Evolutionary conservation across 106 monocot genomes (phyloP).

Genomic region (Iris macrosiphon): DNA sequence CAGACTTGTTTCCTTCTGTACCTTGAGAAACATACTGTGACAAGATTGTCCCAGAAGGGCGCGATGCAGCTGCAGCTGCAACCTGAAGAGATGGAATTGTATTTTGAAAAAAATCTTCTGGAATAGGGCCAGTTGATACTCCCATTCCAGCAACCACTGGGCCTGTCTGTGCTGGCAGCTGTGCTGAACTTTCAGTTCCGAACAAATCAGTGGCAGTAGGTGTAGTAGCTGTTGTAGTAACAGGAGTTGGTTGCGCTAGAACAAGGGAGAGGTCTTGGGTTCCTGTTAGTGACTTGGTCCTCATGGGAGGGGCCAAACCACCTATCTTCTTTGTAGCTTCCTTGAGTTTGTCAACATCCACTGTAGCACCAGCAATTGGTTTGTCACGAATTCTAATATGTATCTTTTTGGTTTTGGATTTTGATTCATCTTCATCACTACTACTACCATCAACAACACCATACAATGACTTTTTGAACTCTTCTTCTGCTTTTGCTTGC

Average conservation of each 20-base stretch:
- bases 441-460: conserved; percentile 70
- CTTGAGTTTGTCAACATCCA: conserved; percentile 92
- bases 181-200: conserved; percentile 35
- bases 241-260: conserved; percentile 24
- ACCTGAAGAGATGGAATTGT: conserved; percentile 82
- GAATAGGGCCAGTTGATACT: conserved; percentile 73
- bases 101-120: conserved; percentile 96
- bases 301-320: conserved; percentile 51
- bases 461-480: conserved; percentile 86
- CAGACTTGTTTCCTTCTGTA: conserved; percentile 7
- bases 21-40: conserved; percentile 33
- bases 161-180: conserved; percentile 24
- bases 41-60: conserved; percentile 42
- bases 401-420: conserved; percentile 66
- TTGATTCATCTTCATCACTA: conserved; percentile 86
- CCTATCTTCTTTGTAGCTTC: conserved; percentile 78
- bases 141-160: conserved; percentile 50
- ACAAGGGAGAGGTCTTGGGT: conserved; percentile 48
- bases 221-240: conserved; percentile 5
- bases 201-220: conserved; percentile 35
- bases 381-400: conserved; percentile 77
- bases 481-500: conserved; percentile 91
- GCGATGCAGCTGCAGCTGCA: conserved; percentile 53
- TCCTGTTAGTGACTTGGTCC: conserved; percentile 60
- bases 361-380: conserved; percentile 40